A percentile compares a stretch with the other conserved stretches of the same genome.
Conservation (phyloP, 768 basidiomycete species). For the Pisolithus tinctorius region DNA sequence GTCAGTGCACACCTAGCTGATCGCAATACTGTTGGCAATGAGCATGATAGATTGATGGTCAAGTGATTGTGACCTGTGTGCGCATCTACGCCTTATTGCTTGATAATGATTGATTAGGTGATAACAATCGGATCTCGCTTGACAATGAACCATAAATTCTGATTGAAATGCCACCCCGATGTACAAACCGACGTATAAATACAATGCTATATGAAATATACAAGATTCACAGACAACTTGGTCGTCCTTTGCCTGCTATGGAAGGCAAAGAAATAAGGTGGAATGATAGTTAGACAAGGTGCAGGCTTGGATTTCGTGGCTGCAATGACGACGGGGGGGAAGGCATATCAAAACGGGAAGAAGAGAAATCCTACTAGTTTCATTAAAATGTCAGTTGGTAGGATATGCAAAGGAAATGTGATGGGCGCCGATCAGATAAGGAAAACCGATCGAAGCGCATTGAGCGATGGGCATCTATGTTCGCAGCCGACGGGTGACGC, state of each 20-base stretch:
- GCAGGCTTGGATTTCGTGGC: conserved; percentile 6
- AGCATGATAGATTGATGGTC: no score
- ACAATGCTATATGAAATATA: conserved; percentile 17
- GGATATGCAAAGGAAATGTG: conserved; percentile 4
- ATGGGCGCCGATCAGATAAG: background rate
- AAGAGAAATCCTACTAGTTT: conserved; percentile 6
- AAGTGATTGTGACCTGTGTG: no score
- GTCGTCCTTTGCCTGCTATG: background rate
- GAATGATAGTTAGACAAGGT: conserved; percentile 13
- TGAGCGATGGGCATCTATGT: background rate
- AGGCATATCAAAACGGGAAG: conserved; percentile 7
- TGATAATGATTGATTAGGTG: no score
- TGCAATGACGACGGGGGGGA: background rate
- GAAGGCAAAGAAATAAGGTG: conserved; percentile 3
- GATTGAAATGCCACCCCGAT: background rate
- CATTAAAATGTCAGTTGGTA: conserved; percentile 16
- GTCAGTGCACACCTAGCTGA: background rate
- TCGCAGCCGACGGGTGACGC: conserved; percentile 10
- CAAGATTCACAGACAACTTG: conserved; percentile 2
- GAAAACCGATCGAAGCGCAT: conserved; percentile 2
- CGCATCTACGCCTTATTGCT: no score
- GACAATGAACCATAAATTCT: background rate
- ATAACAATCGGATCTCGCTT: no score
- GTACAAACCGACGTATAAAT: background rate
- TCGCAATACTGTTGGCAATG: no score